Evolutionary conservation across 192 early-diverging fungal genomes (phyloP).

Genomic region (Linnemannia zychae): DNA sequence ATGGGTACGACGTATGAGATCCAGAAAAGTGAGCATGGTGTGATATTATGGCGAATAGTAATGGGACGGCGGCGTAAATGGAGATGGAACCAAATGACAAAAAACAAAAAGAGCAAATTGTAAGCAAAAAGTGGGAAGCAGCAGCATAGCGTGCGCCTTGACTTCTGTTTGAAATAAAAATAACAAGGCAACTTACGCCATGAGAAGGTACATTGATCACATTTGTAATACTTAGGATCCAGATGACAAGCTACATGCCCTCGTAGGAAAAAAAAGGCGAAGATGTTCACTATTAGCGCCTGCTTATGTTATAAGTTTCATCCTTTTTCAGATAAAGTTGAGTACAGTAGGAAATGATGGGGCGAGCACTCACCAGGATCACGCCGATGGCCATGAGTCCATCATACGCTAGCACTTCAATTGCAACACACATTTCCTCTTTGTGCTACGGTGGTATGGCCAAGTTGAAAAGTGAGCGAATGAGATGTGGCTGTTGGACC

Average conservation of each 20-base stretch:
- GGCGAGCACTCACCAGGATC: neutral
- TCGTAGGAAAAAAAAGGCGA: neutral
- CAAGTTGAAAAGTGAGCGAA: neutral
- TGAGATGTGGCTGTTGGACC: neutral
- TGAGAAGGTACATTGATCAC: neutral
- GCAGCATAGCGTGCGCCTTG: neutral
- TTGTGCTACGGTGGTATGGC: neutral
- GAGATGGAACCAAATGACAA: neutral
- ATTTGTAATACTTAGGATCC: neutral
- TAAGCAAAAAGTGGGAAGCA: neutral
- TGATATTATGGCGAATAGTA: too few species aligned
- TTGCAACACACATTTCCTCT: neutral
- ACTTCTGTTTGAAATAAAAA: neutral
- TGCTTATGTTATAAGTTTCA: neutral
- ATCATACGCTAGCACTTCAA: neutral
- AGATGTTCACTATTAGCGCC: neutral
- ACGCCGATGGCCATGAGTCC: neutral
- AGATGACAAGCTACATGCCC: neutral
- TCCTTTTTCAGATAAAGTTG: neutral
- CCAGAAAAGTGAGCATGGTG: too few species aligned
- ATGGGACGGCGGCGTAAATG: neutral
- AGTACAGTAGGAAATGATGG: neutral
- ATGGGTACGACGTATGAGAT: too few species aligned
- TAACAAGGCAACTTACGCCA: neutral
- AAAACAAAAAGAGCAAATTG: neutral